Percentiles rank a stretch among this genome's conserved stretches.
These are phyloP conservation scores for Phytopythium vexans DNA, from an alignment of 352 stramenopile species.

Conservation along the genomic window DNA sequence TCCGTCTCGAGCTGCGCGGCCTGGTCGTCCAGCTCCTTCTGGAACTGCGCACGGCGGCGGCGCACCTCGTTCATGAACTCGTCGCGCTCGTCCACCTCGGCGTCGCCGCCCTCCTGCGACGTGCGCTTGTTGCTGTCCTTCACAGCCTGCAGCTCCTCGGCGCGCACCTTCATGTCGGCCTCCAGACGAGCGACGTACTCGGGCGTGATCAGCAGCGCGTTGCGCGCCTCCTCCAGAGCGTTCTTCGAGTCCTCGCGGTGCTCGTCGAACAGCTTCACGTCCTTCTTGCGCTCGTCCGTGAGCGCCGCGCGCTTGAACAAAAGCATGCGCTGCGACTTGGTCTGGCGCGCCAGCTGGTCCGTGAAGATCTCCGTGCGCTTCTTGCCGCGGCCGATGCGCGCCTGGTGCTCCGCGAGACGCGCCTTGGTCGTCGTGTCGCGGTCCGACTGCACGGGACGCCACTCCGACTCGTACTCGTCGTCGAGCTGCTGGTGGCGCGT, in stretches of 20 bases:
- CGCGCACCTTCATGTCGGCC: conserved; percentile 83
- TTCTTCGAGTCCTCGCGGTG: conserved; percentile 84
- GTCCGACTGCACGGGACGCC: conserved; percentile 65
- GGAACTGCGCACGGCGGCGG: conserved; percentile 69
- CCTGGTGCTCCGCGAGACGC: conserved; percentile 64
- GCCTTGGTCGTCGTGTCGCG: conserved; percentile 60
- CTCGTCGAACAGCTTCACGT: conserved; percentile 78
- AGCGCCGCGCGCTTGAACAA: conserved; percentile 84
- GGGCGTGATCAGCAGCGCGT: conserved; percentile 69
- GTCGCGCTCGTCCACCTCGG: conserved; percentile 75
- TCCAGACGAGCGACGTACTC: conserved; percentile 84
- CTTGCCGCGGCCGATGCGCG: conserved; percentile 70
- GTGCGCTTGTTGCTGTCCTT: conserved; percentile 86
- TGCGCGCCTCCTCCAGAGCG: conserved; percentile 65
- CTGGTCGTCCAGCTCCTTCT: conserved; percentile 82
- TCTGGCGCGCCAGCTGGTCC: conserved; percentile 75
- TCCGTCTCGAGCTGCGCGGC: conserved; percentile 71
- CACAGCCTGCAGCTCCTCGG: conserved; percentile 66
- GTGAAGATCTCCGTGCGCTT: conserved; percentile 83
- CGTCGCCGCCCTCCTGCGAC: conserved; percentile 65
- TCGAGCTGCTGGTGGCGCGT: conserved; percentile 71
- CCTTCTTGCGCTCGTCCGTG: conserved; percentile 80
- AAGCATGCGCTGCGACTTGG: conserved; percentile 83
- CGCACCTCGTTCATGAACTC: conserved; percentile 89
- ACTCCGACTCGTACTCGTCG: conserved; percentile 84